Conservation (phyloP, 2,329 filamentous ascomycete genomes). For the Akanthomyces dipterigenus region DNA sequence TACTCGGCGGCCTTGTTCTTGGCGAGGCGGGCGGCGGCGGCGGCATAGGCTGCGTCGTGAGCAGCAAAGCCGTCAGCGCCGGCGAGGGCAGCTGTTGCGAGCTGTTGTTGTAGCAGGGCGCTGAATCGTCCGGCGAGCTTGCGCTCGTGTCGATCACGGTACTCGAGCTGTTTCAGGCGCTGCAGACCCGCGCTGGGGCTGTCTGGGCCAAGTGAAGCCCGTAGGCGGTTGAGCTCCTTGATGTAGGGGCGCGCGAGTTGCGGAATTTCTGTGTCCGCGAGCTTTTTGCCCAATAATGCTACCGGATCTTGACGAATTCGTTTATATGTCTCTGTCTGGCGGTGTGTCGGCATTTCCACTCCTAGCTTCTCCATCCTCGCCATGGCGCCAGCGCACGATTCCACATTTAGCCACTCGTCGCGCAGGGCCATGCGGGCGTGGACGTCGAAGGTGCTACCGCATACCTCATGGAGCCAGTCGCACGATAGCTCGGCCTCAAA, state of each 20-base stretch:
- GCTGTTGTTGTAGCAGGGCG: conserved; percentile 28
- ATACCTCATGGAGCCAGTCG: conserved; percentile 54
- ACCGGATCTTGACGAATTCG: conserved; percentile 18
- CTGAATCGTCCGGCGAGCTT: conserved; percentile 21
- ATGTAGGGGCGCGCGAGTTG: conserved; percentile 33
- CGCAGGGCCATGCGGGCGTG: conserved; percentile 30
- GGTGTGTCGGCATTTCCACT: conserved; percentile 36
- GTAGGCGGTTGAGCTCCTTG: conserved; percentile 34
- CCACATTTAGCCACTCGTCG: conserved; percentile 41
- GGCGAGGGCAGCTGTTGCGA: conserved; percentile 20
- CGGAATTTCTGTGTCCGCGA: conserved; percentile 26
- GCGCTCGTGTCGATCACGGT: conserved; percentile 20
- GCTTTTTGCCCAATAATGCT: conserved; percentile 16
- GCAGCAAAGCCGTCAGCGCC: conserved; percentile 18
- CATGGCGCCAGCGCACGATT: conserved; percentile 34
- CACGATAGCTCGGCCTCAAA: conserved; percentile 56
- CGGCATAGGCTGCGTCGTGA: conserved; percentile 29
- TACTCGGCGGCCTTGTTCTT: conserved; percentile 31
- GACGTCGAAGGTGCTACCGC: conserved; percentile 29
- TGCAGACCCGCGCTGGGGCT: background rate
- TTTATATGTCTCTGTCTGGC: conserved; percentile 30
- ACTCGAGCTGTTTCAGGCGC: conserved; percentile 24
- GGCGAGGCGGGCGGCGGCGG: conserved; percentile 25
- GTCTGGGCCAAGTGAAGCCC: conserved; percentile 11
- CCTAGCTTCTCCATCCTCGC: conserved; percentile 40